Evolutionary conservation across 805 yeast species (phyloP), one percentile per base, ranked within the genome.

Genomic region (Candida sanyiensis): DNA sequence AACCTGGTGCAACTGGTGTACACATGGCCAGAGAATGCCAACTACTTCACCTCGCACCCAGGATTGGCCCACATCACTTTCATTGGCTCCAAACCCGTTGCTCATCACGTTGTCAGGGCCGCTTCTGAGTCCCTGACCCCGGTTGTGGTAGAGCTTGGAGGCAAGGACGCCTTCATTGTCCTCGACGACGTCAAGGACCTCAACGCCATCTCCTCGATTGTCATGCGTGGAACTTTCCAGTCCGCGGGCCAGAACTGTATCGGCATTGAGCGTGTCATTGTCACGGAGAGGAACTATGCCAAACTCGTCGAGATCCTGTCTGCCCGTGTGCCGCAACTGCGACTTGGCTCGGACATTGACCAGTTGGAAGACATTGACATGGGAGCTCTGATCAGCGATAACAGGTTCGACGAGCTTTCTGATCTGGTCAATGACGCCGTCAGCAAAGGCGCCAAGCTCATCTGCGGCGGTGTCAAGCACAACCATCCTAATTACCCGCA

Each of bases 161-260:
- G 99, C 16, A 93, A 93, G 54, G 99, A 93, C 59, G 83, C 97
- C 0, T 76, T 87, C 16, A 71, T 93, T 37, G 87, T 89, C 4
- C 70, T 93, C 47, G 97, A 90, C 53, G 93, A 86, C 49, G 82
- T 75, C 28, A 66, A 75, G 45, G 77, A 80, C 47, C 48, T 74
- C 29, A 60, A 69, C 7, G 62, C 70, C 5, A 64, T 82, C 29
- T 80, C 95, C 0, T 85, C 96, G 12, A 78, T 88, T 19, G 72
- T 93, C 28, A 73, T 93, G 82, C 73, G 99, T 55, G 99, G 98
- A 25, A 82, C 96, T 1, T 93, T 90, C 67, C 99, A 93, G 64
- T 83, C 95, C 38, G 84, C 96, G 0, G 99, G 99, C 10, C 99
- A 93, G 63, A 93, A 93, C 58, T 93, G 99, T 65, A 93, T 93